These are phyloP conservation scores for Yamadazyma endophytica DNA, from an alignment of 805 yeast species.

Conservation along the genomic window DNA sequence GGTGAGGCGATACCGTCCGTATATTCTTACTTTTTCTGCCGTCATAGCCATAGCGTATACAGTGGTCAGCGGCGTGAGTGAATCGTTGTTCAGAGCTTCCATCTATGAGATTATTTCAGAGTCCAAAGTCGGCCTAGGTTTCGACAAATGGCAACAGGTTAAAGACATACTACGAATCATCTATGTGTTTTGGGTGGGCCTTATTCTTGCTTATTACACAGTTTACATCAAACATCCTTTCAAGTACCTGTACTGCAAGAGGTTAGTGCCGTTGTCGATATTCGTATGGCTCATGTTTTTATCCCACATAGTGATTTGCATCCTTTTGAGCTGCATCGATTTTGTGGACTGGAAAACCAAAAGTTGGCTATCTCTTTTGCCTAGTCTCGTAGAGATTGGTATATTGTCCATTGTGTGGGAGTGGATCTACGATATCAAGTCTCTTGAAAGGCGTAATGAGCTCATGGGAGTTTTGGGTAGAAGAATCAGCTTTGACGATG, in stretches of 20 bases:
- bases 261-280: conserved; percentile 46
- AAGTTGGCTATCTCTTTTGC: conserved; percentile 46
- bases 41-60: too few species aligned
- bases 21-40: too few species aligned
- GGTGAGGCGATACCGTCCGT: too few species aligned
- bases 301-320: conserved; percentile 29
- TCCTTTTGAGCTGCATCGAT: conserved; percentile 24
- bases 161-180: conserved; percentile 24
- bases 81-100: conserved; percentile 2
- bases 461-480: conserved; percentile 61
- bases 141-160: conserved; percentile 15
- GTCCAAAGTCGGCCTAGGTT: background rate
- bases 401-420: conserved; percentile 60
- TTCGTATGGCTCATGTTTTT: conserved; percentile 38
- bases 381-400: conserved; percentile 44
- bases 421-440: conserved; percentile 55
- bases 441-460: conserved; percentile 47
- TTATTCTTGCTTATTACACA: conserved; percentile 35
- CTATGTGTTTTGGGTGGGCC: conserved; percentile 25
- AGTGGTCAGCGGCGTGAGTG: conserved; percentile 5
- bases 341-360: conserved; percentile 33
- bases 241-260: conserved; percentile 42
- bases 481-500: conserved; percentile 46
- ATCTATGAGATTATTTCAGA: background rate
- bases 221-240: conserved; percentile 30